Conservation (phyloP, 306 rosid genomes). For the Cicer cuneatum region DNA sequence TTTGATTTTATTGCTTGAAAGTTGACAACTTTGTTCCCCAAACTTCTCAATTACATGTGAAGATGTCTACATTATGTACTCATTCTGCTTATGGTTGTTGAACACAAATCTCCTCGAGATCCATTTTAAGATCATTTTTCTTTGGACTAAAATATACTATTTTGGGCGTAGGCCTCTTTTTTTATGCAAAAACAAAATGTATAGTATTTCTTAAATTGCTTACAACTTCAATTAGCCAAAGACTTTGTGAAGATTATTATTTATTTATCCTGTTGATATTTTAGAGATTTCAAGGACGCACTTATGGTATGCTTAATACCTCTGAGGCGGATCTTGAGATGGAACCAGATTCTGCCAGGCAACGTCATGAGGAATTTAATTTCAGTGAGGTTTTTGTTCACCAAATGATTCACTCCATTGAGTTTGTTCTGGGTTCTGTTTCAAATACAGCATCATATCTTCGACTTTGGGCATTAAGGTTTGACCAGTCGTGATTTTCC, state of each 20-base stretch:
- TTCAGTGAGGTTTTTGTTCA: slow-evolving; percentile 98
- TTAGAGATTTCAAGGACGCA: slow-evolving; percentile 94
- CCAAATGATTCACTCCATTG: slow-evolving; percentile 99
- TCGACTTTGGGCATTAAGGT: slow-evolving; percentile 99
- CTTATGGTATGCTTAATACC: slow-evolving; percentile 81
- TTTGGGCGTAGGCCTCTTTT: neutral
- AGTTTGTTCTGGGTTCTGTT: slow-evolving; percentile 97
- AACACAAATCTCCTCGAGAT: slow-evolving; percentile 32
- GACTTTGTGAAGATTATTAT: slow-evolving; percentile 40
- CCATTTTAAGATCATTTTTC: slow-evolving; percentile 19
- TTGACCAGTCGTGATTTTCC: slow-evolving; percentile 42
- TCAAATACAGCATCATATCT: slow-evolving; percentile 99
- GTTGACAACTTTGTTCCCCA: slow-evolving; percentile 29
- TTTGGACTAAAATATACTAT: slow-evolving; percentile 34
- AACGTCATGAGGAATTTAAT: slow-evolving; percentile 83
- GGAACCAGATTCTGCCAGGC: slow-evolving; percentile 92
- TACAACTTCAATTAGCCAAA: slow-evolving; percentile 18
- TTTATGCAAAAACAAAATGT: no score
- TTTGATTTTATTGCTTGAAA: slow-evolving; percentile 39
- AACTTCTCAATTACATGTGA: slow-evolving; percentile 24
- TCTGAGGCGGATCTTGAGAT: slow-evolving; percentile 83
- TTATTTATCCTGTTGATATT: slow-evolving; percentile 44
- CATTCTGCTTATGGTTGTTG: slow-evolving; percentile 21
- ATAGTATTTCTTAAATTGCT: neutral
- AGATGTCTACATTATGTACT: neutral